Conservation (phyloP, 2,329 filamentous ascomycete species). For the Phialophora verrucosa region DNA sequence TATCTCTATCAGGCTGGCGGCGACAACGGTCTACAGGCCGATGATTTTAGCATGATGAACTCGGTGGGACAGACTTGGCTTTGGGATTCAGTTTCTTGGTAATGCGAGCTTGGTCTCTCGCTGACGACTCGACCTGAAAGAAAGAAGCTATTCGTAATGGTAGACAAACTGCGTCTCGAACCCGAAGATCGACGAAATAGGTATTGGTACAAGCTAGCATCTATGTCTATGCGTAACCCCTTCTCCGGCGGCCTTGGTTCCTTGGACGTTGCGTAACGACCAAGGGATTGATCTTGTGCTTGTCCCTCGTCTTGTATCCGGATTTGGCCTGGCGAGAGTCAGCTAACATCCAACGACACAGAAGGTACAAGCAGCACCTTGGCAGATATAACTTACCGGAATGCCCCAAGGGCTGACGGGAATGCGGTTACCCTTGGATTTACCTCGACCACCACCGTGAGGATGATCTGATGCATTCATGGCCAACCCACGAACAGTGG, state of each 20-base stretch:
- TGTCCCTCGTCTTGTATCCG: conserved; percentile 85
- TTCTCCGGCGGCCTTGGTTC: conserved; percentile 86
- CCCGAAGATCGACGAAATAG: neutral
- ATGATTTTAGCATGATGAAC: conserved; percentile 29
- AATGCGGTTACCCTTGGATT: conserved; percentile 97
- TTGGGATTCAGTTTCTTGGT: conserved; percentile 22
- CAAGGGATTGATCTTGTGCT: conserved; percentile 88
- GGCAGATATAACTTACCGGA: conserved; percentile 68
- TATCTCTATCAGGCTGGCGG: conserved; percentile 13
- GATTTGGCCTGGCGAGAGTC: conserved; percentile 56
- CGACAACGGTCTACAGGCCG: conserved; percentile 18
- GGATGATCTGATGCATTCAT: conserved; percentile 99
- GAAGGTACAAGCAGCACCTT: conserved; percentile 8
- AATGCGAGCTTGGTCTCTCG: neutral
- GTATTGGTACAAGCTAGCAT: conserved; percentile 6
- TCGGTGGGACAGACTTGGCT: conserved; percentile 29
- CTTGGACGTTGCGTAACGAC: conserved; percentile 82
- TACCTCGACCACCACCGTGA: conserved; percentile 97
- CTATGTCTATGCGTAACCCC: conserved; percentile 32
- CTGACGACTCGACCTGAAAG: neutral
- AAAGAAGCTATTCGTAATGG: neutral
- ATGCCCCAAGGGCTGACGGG: conserved; percentile 96
- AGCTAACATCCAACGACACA: conserved; percentile 22
- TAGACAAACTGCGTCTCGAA: neutral
- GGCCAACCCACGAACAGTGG: conserved; percentile 93